Percentiles rank a stretch among this genome's conserved stretches.
These are phyloP conservation scores for Xylaria sp. DNA, from an alignment of 2,329 filamentous ascomycete species.

Conservation along the genomic window DNA sequence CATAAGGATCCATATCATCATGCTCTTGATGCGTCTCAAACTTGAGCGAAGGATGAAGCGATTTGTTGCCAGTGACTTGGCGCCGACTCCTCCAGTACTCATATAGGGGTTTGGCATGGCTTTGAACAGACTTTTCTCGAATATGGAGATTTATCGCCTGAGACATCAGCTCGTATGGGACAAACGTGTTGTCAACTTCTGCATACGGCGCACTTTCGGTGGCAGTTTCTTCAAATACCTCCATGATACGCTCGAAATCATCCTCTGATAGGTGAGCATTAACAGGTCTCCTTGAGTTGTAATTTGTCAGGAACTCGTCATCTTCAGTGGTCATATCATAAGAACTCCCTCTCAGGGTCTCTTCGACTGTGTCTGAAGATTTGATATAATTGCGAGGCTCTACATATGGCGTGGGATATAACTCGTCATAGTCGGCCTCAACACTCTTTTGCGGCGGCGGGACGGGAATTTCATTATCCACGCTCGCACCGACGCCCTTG, in stretches of 20 bases:
- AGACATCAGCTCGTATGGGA: constrained; percentile 81
- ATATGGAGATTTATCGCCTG: constrained; percentile 68
- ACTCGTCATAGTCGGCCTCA: constrained; percentile 83
- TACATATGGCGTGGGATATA: constrained; percentile 83
- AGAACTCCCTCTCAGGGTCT: constrained; percentile 81
- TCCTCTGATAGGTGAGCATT: constrained; percentile 81
- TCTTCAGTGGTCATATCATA: constrained; percentile 98
- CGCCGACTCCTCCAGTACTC: constrained; percentile 87
- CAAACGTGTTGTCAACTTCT: constrained; percentile 86
- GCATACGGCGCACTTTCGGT: constrained; percentile 87
- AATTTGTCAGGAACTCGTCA: constrained; percentile 81
- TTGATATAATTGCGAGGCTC: constrained; percentile 95
- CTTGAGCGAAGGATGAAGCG: constrained; percentile 83
- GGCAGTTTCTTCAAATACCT: constrained; percentile 91
- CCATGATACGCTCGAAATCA: constrained; percentile 93
- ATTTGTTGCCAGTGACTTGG: constrained; percentile 72
- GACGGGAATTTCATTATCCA: constrained; percentile 72
- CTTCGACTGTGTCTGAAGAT: constrained; percentile 97
- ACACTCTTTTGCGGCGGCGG: constrained; percentile 70
- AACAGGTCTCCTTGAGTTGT: constrained; percentile 80
- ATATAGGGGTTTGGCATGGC: constrained; percentile 81
- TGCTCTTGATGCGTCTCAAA: constrained; percentile 94
- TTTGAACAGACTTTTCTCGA: constrained; percentile 59
- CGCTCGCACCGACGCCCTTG: constrained; percentile 65
- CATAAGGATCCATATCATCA: constrained; percentile 96